A percentile compares a stretch with the other conserved stretches of the same genome.
These are phyloP conservation scores for Flaveria robusta DNA, from an alignment of 129 eudicot genomes.

Conservation along the genomic window DNA sequence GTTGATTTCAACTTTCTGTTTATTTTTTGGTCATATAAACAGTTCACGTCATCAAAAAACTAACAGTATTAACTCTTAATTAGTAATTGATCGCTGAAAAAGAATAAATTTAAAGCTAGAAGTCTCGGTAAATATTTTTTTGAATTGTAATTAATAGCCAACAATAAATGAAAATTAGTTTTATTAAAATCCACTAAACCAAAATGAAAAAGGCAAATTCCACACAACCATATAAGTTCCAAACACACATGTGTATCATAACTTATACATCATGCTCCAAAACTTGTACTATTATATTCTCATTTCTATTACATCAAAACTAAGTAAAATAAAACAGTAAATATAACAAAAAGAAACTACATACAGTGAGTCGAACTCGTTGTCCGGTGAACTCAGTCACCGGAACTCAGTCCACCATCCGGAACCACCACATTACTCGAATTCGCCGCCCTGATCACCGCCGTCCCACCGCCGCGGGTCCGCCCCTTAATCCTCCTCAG, in stretches of 20 bases:
- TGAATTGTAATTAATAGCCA: too few species aligned
- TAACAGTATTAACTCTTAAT: too few species aligned
- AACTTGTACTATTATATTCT: conserved; percentile 21
- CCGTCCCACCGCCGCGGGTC: conserved; percentile 44
- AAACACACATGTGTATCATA: conserved; percentile 10
- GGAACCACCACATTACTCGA: conserved; percentile 61
- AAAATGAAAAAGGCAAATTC: background rate
- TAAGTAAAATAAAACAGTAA: background rate
- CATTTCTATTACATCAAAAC: background rate
- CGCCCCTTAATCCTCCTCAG: conserved; percentile 64
- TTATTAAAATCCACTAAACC: too few species aligned
- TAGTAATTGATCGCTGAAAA: too few species aligned
- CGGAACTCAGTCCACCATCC: conserved; percentile 34
- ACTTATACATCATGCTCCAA: conserved; percentile 21
- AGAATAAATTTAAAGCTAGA: too few species aligned
- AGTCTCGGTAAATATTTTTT: too few species aligned
- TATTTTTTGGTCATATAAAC: too few species aligned
- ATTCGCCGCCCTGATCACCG: conserved; percentile 39
- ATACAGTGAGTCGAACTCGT: background rate
- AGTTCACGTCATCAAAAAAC: too few species aligned
- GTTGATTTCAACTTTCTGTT: too few species aligned
- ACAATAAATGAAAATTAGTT: too few species aligned
- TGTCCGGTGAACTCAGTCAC: background rate
- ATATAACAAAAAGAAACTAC: background rate
- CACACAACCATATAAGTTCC: background rate